Base-by-base conservation (phyloP, 169 alveolate genomes). In the Eimeria zaria region DNA sequence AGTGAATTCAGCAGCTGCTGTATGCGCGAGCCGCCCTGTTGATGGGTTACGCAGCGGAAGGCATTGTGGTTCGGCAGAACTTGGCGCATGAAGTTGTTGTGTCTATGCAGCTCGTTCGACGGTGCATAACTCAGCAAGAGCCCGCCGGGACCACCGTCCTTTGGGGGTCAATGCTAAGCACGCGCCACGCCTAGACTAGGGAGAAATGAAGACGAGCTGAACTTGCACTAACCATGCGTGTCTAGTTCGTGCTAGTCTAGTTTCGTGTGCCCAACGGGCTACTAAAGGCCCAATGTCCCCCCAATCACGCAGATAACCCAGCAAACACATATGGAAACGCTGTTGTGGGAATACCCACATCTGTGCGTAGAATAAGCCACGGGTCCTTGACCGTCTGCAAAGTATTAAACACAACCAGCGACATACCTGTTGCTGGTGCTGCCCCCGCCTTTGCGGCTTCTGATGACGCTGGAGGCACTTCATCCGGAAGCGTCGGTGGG, bases 401-500 rank as follows among this genome's bases (percentile, higher is more conserved):
- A 87, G 62, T 44, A 62, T n/a, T 71, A 46, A 64, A 64, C 58
- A 87, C 41, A 36, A 24, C 94, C 94, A 87, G 94, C 94, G 94
- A 87, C 94, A 87, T 87, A 87, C 94, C 94, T 87, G 94, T 67
- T 87, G 94, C 94, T 85, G 94, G 83, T 87, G 83, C 83, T 48
- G 81, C 94, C 94, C 62, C 94, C 83, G 83, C 94, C 41, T 87
- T 71, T 60, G 94, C 67, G 62, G 83, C 83, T 41, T 64, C 94
- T 87, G 94, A 46, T 60, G 80, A 44, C 39, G 81, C 94, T 62
- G 94, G 94, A 44, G 94, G 84, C 83, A 64, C 78, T 62, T 62
- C 94, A 87, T 87, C 94, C 36, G 94, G 94, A 64, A 87, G 94
- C 94, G 81, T 87, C 94, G 94, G 94, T 39, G 94, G 94, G 80